Conservation (phyloP, 805 yeast genomes). For the Starmerella tilneyi region DNA sequence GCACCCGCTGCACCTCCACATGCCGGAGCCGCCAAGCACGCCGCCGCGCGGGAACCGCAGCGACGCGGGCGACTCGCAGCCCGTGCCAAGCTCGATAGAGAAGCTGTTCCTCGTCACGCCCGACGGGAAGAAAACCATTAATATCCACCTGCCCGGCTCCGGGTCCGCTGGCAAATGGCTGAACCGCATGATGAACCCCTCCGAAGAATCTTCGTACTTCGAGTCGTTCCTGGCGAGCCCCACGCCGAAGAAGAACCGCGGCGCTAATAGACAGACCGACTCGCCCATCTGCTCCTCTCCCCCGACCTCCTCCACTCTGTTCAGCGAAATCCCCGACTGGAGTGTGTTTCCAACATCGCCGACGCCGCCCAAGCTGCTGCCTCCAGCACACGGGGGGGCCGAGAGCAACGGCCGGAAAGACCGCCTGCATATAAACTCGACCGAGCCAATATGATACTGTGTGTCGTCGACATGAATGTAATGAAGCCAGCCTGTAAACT, state of each 20-base stretch:
- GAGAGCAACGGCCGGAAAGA: neutral
- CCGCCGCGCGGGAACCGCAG: slow-evolving; percentile 8
- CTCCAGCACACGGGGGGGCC: neutral
- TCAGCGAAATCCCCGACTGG: slow-evolving; percentile 22
- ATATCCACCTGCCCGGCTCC: slow-evolving; percentile 15
- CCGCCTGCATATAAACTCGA: neutral
- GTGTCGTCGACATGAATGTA: no score
- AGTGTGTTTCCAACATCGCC: neutral
- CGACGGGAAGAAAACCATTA: slow-evolving; percentile 7
- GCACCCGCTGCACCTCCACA: slow-evolving; percentile 2
- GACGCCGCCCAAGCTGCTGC: neutral
- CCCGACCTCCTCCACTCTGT: slow-evolving; percentile 22
- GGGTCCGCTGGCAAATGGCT: slow-evolving; percentile 22
- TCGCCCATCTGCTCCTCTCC: slow-evolving; percentile 20
- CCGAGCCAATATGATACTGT: neutral
- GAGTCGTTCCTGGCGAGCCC: slow-evolving; percentile 21
- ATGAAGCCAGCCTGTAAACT: no score
- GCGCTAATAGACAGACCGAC: slow-evolving; percentile 1
- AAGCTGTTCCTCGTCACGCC: slow-evolving; percentile 20
- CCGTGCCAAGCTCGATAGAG: slow-evolving; percentile 20
- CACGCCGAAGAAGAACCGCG: slow-evolving; percentile 13
- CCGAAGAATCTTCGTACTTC: slow-evolving; percentile 9
- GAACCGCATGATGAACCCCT: slow-evolving; percentile 15
- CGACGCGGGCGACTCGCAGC: slow-evolving; percentile 1
- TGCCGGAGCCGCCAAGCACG: slow-evolving; percentile 11